Evolutionary conservation across 106 monocot genomes (phyloP), one percentile per base, ranked within the genome.

Genomic region (Dendrobium nobile): DNA sequence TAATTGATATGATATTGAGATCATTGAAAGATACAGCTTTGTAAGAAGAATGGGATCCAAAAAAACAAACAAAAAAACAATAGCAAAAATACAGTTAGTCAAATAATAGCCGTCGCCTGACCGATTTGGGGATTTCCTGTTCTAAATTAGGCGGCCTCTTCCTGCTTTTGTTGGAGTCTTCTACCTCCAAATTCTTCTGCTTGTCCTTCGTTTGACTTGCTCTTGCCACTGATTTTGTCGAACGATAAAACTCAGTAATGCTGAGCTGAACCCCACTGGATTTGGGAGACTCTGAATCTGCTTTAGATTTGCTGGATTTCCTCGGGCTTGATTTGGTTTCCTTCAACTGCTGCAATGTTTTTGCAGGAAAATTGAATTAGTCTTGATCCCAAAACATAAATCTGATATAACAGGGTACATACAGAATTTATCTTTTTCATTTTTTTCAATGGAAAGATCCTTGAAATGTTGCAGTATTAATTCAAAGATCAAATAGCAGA

Each of bases 201-300:
- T 83, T 75, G 28, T 84, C 84, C 3, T 79, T 73, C 6, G 54
- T 4, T 37, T 70, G 70, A 13, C 79, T 74, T 43, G 80, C 75
- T 61, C 86, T 56, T 51, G 45, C 17, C 18, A 47, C 31, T 22
- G 51, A 61, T 86, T 96, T 96, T 9, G 80, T 84, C 0, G 97
- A 89, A 5, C 93, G 88, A 82, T 94, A 97, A 77, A 97, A 97
- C 78, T 90, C 87, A 5, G 92, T 94, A 78, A 97, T 94, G 84
- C 89, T 97, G 68, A 92, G 90, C 84, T 97, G 97, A 22, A 81
- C 74, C 6, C 81, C 81, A 75, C 72, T 79, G 55, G 87, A 79
- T 75, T 79, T 87, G 8, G 88, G 61, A 54, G 91, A 59, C 9
- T 80, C 86, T 1, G 27, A 59, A 5, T 61, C 72, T 7, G 10